A percentile compares a stretch with the other conserved stretches of the same genome.
phyloP scores from a whole-genome alignment of 805 yeast species.

The Komagataella pseudopastoris region DNA sequence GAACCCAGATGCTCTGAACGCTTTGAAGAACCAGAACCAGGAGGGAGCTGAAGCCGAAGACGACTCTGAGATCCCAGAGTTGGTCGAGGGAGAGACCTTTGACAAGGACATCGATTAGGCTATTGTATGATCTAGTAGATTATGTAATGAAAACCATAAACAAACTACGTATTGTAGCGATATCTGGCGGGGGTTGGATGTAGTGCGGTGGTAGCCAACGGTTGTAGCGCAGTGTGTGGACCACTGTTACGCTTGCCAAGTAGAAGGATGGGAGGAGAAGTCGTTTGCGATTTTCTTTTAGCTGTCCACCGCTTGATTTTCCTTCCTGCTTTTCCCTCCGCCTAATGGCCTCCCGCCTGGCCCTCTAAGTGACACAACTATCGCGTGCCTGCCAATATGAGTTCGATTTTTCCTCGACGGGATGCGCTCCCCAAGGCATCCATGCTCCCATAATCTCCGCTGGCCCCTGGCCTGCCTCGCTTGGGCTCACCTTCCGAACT shows the following conservation, averaged over 20 bases:
- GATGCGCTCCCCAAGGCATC: neutral
- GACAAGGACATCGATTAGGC: slow-evolving; percentile 34
- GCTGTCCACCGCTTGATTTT: no score
- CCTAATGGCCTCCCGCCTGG: neutral
- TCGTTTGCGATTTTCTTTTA: no score
- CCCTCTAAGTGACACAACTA: neutral
- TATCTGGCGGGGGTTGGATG: neutral
- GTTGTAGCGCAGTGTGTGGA: no score
- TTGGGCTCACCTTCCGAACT: neutral
- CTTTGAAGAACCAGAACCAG: slow-evolving; percentile 8
- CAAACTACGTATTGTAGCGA: neutral
- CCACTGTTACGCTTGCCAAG: no score
- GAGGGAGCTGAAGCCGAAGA: slow-evolving; percentile 24
- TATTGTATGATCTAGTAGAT: neutral
- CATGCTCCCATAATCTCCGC: neutral
- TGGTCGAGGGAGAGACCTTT: slow-evolving; percentile 83
- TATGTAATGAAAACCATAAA: neutral
- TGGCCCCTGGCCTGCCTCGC: neutral
- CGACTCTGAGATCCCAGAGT: slow-evolving; percentile 60
- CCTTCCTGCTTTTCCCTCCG: no score
- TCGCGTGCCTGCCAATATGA: no score
- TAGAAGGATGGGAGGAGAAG: no score
- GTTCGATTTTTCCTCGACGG: neutral
- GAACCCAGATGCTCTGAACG: slow-evolving; percentile 25
- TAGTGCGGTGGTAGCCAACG: no score